Conservation (phyloP, 2,329 filamentous ascomycete genomes). For the Aspergillus flavus region DNA sequence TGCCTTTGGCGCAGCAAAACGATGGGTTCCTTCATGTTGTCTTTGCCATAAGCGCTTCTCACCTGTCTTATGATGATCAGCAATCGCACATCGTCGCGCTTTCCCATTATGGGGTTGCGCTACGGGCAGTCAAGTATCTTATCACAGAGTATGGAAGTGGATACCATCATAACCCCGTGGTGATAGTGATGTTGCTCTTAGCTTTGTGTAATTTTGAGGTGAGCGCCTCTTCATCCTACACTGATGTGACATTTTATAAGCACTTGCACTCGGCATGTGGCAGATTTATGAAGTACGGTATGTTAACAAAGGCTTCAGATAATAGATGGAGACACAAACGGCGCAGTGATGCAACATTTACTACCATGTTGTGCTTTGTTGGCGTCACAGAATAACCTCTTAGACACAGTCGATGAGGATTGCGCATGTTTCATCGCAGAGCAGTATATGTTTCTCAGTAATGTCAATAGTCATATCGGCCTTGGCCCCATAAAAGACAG, state of each 20-base stretch:
- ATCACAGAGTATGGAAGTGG: background rate
- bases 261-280: background rate
- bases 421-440: background rate
- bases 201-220: background rate
- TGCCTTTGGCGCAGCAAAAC: background rate
- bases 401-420: background rate
- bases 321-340: background rate
- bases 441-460: background rate
- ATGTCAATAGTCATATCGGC: background rate
- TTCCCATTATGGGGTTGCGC: background rate
- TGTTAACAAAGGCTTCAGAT: background rate
- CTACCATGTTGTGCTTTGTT: background rate
- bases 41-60: background rate
- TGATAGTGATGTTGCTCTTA: background rate
- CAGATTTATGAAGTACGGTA: background rate
- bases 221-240: background rate
- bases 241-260: background rate
- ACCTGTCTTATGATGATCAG: background rate
- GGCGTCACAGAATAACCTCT: background rate
- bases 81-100: background rate
- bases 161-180: background rate
- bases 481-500: background rate
- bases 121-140: background rate
- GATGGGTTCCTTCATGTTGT: background rate
- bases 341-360: background rate